Evolutionary conservation across 139 green algal species (phyloP), one percentile per base, ranked within the genome.

Genomic region (Chlorella ohadii): DNA sequence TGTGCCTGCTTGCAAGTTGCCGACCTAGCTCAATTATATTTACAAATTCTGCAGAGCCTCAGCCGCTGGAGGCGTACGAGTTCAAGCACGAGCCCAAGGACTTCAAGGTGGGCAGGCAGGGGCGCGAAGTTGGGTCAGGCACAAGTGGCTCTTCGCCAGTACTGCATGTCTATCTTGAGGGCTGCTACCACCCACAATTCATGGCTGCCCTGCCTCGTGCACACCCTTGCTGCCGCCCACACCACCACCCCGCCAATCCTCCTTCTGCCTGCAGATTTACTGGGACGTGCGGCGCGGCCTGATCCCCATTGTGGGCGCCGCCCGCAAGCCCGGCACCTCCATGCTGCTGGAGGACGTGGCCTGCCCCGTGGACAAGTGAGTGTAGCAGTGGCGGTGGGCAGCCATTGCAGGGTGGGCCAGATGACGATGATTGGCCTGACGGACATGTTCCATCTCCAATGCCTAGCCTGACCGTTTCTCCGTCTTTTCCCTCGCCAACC

Each of bases 291-390:
- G 96, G 79, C 98, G 98, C 90, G 96, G 96, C 16, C 92, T 99
- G 25, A 99, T 99, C 82, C 96, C 96, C 85, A 97, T 99, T 65
- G 96, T 99, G 65, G 96, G 96, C 59, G 96, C 89, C 17, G 94
- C 93, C 1, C 88, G 96, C n/a, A 95, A 98, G 88, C 85, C 90
- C 59, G 95, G 96, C 68, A 99, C 96, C 1, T 94, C 89, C 63
- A 98, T 98, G 95, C 91, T 99, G 70, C 97, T 99, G 79, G 96
- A 99, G 92, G 96, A 99, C 86, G 96, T 99, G 67, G 96, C 96
- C 19, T 99, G 96, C 92, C 95, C 96, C 22, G 95, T 98, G 82
- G 95, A 98, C 85, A 97, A 96, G 79, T 84, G 79, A 70, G 78
- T 9, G n/a, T n/a, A n/a, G n/a, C n/a, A n/a, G n/a, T n/a, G n/a